Percentiles rank a stretch among this genome's conserved stretches.
Evolutionary conservation across 2,329 filamentous ascomycete species (phyloP).

Genomic region (Paraphoma chrysanthemicola): DNA sequence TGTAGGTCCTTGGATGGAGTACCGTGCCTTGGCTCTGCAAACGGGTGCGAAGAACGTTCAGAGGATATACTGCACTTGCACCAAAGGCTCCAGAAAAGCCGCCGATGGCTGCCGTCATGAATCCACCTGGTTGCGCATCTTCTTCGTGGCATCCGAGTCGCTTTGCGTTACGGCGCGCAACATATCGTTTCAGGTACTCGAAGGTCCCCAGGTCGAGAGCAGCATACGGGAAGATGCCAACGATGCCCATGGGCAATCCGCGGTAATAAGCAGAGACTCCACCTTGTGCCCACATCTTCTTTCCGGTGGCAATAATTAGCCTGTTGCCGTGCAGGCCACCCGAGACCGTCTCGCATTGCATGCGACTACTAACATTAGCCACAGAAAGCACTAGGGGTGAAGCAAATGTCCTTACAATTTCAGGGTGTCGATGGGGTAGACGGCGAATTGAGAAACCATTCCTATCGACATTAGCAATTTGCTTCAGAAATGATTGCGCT

Average conservation of each 20-base stretch:
- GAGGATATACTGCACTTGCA: conserved; percentile 90
- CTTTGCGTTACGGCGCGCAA: conserved; percentile 74
- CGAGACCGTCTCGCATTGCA: conserved; percentile 93
- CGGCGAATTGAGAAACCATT: conserved; percentile 93
- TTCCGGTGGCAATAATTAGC: conserved; percentile 80
- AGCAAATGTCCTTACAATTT: conserved; percentile 65
- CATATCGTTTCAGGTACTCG: conserved; percentile 82
- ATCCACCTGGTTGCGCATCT: conserved; percentile 75
- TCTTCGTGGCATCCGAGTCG: conserved; percentile 79
- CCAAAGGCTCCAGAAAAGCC: conserved; percentile 91
- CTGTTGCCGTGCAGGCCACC: conserved; percentile 84
- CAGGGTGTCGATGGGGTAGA: conserved; percentile 91
- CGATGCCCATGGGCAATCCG: conserved; percentile 88
- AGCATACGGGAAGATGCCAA: conserved; percentile 98
- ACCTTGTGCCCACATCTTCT: conserved; percentile 83
- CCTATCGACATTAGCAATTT: conserved; percentile 46
- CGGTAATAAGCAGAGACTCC: conserved; percentile 83
- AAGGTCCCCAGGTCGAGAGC: conserved; percentile 97
- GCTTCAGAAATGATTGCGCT: neutral
- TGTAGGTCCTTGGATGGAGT: conserved; percentile 90
- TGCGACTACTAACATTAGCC: conserved; percentile 60
- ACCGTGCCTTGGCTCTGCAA: conserved; percentile 93
- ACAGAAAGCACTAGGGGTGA: neutral
- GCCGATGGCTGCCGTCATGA: conserved; percentile 86
- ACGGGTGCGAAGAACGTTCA: conserved; percentile 91